phyloP scores from a whole-genome alignment of 352 stramenopile species.

The Globisporangium barbulae region DNA sequence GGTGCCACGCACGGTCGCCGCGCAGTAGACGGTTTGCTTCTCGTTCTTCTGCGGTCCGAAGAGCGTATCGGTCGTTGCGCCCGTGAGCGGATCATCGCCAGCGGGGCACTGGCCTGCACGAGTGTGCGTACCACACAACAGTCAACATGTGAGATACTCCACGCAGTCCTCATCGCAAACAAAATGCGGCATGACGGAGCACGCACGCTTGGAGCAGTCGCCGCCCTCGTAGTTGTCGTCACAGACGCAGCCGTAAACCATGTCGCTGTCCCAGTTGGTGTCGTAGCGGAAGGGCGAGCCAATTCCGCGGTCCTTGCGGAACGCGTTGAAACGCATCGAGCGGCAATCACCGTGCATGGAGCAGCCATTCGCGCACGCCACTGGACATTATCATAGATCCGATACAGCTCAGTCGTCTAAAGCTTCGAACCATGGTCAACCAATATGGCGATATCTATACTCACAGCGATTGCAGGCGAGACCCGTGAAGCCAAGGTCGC shows the following conservation, averaged over 20 bases:
- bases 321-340: constrained; percentile 61
- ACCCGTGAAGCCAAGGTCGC: constrained; percentile 73
- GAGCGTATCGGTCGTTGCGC: constrained; percentile 46
- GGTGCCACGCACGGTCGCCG: constrained; percentile 40
- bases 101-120: constrained; percentile 40
- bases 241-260: constrained; percentile 89
- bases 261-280: constrained; percentile 81
- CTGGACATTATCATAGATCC: constrained; percentile 20
- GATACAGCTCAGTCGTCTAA: not conserved
- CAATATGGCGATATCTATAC: constrained; percentile 7
- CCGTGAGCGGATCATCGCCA: constrained; percentile 75
- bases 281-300: constrained; percentile 46
- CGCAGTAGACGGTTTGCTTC: constrained; percentile 69
- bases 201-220: constrained; percentile 79
- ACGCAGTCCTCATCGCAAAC: not conserved
- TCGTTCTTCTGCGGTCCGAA: constrained; percentile 83
- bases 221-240: constrained; percentile 77
- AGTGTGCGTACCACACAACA: not conserved
- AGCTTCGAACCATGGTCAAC: not conserved
- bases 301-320: constrained; percentile 57
- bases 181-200: too few species aligned
- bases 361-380: constrained; percentile 66
- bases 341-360: constrained; percentile 65
- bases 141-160: too few species aligned
- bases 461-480: constrained; percentile 74